Conservation (phyloP, 306 rosid species). For the Dalbergia cultrata region DNA sequence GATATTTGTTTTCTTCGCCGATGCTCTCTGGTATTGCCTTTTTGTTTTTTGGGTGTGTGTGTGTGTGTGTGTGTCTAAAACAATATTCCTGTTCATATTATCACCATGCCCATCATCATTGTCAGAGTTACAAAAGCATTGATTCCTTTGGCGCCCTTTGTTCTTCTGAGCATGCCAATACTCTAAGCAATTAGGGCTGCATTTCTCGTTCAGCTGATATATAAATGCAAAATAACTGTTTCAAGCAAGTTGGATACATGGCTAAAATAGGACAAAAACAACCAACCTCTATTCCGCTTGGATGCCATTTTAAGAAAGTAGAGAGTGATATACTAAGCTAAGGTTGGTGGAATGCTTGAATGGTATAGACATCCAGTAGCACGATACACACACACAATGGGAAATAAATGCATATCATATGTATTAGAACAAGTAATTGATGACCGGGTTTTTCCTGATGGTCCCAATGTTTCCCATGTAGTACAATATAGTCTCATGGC, state of each 20-base stretch:
- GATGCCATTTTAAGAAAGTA: too few species aligned
- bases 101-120: background rate
- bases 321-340: too few species aligned
- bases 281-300: too few species aligned
- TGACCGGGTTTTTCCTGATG: too few species aligned
- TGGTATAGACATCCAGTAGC: too few species aligned
- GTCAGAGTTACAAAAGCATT: background rate
- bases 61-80: background rate
- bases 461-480: too few species aligned
- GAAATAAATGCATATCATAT: too few species aligned
- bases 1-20: slow-evolving; percentile 78
- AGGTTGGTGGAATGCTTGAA: too few species aligned
- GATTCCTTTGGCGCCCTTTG: slow-evolving; percentile 23
- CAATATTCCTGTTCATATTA: slow-evolving; percentile 19
- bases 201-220: background rate
- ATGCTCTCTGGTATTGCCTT: slow-evolving; percentile 75
- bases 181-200: background rate
- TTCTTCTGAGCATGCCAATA: background rate
- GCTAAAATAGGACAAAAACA: background rate
- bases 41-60: background rate
- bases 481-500: too few species aligned
- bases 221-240: background rate
- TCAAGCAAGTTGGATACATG: background rate
- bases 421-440: too few species aligned
- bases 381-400: too few species aligned